Conservation (phyloP, 352 stramenopile genomes). For the Phytophthora chlamydospora region DNA sequence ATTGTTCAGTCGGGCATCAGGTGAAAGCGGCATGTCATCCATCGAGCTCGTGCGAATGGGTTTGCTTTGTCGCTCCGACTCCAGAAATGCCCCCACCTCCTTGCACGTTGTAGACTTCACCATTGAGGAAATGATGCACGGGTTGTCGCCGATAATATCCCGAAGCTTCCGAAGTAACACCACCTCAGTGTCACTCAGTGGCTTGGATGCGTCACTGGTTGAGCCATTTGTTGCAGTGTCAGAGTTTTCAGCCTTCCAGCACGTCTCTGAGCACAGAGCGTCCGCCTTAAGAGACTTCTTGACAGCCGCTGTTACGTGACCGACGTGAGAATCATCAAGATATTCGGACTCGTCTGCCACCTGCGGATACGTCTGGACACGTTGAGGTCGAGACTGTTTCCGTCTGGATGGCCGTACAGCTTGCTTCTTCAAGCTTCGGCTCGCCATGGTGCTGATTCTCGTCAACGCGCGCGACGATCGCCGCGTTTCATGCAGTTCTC, state of each 20-base stretch:
- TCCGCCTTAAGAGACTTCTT: constrained; percentile 42
- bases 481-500: constrained; percentile 45
- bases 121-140: constrained; percentile 70
- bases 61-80: constrained; percentile 46
- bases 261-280: constrained; percentile 45
- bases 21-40: constrained; percentile 45
- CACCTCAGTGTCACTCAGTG: constrained; percentile 41
- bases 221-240: not conserved
- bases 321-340: constrained; percentile 63
- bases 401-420: constrained; percentile 18
- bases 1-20: constrained; percentile 42
- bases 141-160: constrained; percentile 62
- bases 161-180: constrained; percentile 65
- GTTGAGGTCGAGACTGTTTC: constrained; percentile 29
- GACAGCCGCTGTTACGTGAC: constrained; percentile 48
- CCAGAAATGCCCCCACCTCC: constrained; percentile 59
- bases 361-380: constrained; percentile 32
- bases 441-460: constrained; percentile 61
- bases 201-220: constrained; percentile 1
- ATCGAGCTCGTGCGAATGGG: constrained; percentile 25
- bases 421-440: constrained; percentile 55
- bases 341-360: constrained; percentile 67
- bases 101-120: constrained; percentile 62
- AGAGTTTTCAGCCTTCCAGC: constrained; percentile 40
- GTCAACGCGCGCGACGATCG: constrained; percentile 66